Evolutionary conservation across 31 red algal genomes (phyloP).

Genomic region (Asparagopsis taxiformis): DNA sequence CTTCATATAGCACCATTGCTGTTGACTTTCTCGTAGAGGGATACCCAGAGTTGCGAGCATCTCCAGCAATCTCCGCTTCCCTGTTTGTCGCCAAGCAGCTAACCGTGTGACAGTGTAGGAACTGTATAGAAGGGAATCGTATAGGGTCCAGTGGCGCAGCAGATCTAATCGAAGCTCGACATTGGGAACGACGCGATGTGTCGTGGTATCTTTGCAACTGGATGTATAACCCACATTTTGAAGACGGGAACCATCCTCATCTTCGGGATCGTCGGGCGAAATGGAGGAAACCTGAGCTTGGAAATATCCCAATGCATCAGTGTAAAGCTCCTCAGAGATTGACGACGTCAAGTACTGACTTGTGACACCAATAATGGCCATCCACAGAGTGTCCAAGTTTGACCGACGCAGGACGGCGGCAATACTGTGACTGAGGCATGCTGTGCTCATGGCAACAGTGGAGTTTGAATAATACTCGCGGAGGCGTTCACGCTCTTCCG

Average conservation of each 20-base stretch:
- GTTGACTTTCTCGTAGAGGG: conserved; percentile 50
- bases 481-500: conserved; percentile 25
- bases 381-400: conserved; percentile 64
- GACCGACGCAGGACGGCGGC: conserved; percentile 27
- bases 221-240: conserved; percentile 57
- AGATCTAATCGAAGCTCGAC: conserved; percentile 78
- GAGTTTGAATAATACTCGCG: conserved; percentile 61
- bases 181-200: conserved; percentile 51
- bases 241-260: conserved; percentile 22
- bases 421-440: conserved; percentile 61
- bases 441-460: conserved; percentile 46
- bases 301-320: conserved; percentile 40
- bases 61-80: conserved; percentile 59
- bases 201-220: conserved; percentile 5
- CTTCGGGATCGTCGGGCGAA: neutral
- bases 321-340: conserved; percentile 24
- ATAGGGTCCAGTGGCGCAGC: conserved; percentile 74
- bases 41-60: conserved; percentile 84
- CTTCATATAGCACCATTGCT: conserved; percentile 85
- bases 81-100: conserved; percentile 72
- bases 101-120: conserved; percentile 59
- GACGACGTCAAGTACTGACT: conserved; percentile 52
- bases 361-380: conserved; percentile 68
- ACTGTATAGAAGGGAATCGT: conserved; percentile 52
- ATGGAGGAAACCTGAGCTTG: conserved; percentile 16